Percentiles rank a stretch among this genome's conserved stretches.
These are phyloP conservation scores for Murraya paniculata DNA, from an alignment of 345 rosid genomes.

Conservation along the genomic window DNA sequence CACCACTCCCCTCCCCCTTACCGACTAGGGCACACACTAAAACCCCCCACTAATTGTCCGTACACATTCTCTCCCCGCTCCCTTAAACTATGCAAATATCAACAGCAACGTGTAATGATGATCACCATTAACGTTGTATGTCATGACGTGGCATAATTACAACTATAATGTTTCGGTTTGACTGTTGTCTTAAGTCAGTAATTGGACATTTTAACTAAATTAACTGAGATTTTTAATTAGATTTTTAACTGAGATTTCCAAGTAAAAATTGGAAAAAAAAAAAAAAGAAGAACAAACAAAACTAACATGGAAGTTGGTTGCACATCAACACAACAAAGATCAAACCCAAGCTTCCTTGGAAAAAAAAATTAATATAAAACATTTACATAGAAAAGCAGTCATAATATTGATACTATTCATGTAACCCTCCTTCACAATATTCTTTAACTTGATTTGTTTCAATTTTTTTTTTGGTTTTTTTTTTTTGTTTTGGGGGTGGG, in stretches of 20 bases:
- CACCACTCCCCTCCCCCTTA: conserved; percentile 21
- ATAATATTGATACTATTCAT: conserved; percentile 18
- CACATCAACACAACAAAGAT: conserved; percentile 20
- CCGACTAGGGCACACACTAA: conserved; percentile 11
- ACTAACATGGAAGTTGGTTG: conserved; percentile 19
- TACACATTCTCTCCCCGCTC: conserved; percentile 15
- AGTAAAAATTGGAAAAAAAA: neutral
- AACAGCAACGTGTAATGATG: conserved; percentile 14
- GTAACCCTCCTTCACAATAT: conserved; percentile 11
- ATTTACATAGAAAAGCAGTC: conserved; percentile 42
- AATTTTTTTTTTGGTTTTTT: neutral
- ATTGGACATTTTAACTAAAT: neutral
- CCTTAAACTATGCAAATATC: neutral
- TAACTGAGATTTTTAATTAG: neutral
- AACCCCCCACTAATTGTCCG: conserved; percentile 11
- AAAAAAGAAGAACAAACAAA: neutral
- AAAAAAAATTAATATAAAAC: conserved; percentile 23
- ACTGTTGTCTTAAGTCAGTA: neutral
- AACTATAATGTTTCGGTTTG: neutral
- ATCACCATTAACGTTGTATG: neutral
- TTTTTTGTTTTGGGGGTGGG: neutral
- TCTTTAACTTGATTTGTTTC: conserved; percentile 16
- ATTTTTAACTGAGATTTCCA: neutral
- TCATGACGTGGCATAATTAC: neutral
- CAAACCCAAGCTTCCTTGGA: conserved; percentile 25